These are phyloP conservation scores for Suillus clintonianus DNA, from an alignment of 768 basidiomycete genomes.

Conservation along the genomic window DNA sequence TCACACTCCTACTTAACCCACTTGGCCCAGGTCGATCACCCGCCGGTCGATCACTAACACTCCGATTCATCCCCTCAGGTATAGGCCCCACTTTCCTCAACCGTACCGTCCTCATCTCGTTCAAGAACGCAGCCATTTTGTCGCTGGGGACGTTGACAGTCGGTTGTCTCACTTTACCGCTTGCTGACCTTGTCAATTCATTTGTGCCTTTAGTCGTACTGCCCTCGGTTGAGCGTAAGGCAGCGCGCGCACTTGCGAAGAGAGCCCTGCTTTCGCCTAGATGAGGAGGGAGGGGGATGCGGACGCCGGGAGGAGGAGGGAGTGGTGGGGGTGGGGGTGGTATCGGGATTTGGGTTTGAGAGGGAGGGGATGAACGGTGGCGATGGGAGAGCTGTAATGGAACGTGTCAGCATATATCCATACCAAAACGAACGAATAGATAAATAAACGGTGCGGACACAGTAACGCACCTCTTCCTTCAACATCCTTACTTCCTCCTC, in stretches of 20 bases:
- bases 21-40: background rate
- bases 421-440: background rate
- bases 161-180: conserved; percentile 49
- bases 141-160: conserved; percentile 75
- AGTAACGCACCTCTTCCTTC: conserved; percentile 51
- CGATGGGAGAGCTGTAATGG: conserved; percentile 47
- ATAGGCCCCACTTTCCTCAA: conserved; percentile 56
- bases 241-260: conserved; percentile 64
- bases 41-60: conserved; percentile 17
- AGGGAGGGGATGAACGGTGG: conserved; percentile 19
- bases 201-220: conserved; percentile 43
- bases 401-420: conserved; percentile 2
- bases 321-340: conserved; percentile 47
- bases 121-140: conserved; percentile 82
- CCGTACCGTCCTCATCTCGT: conserved; percentile 76
- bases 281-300: conserved; percentile 17
- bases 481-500: conserved; percentile 66
- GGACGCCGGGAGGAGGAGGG: conserved; percentile 31
- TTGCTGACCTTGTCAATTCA: conserved; percentile 35
- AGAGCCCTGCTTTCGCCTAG: conserved; percentile 26
- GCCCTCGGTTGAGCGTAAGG: conserved; percentile 59
- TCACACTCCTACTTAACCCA: conserved; percentile 3
- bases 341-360: conserved; percentile 17
- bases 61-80: conserved; percentile 32
- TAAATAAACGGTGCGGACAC: background rate